Evolutionary conservation across 352 stramenopile genomes (phyloP).

Genomic region (Globisporangium echinulatum): DNA sequence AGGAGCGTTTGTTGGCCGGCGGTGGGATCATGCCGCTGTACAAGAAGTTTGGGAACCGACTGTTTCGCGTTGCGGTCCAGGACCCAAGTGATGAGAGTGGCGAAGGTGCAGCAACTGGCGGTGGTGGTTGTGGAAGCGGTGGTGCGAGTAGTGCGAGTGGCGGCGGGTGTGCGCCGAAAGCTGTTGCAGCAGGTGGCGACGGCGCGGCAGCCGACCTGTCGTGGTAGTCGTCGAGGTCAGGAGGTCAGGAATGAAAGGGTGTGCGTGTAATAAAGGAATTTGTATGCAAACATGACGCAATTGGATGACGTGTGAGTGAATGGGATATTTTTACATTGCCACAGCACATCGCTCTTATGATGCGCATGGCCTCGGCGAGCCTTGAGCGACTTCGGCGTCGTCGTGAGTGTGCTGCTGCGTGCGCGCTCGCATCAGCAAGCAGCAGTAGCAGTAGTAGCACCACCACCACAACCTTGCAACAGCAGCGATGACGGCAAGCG

Average conservation of each 20-base stretch:
- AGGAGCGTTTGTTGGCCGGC: constrained; percentile 72
- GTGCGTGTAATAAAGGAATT: background rate
- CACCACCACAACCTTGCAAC: no score
- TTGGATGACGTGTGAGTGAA: background rate
- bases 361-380: background rate
- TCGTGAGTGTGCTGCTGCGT: no score
- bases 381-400: no score
- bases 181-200: constrained; percentile 25
- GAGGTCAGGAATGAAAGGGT: background rate
- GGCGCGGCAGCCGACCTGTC: constrained; percentile 43
- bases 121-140: constrained; percentile 25
- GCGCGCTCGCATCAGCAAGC: no score
- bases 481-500: background rate
- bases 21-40: constrained; percentile 85
- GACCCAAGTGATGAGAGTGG: constrained; percentile 23
- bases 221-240: constrained; percentile 26
- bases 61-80: constrained; percentile 81
- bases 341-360: background rate
- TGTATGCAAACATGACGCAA: background rate
- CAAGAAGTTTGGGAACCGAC: constrained; percentile 80
- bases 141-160: constrained; percentile 9
- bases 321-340: no score
- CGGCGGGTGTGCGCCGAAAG: constrained; percentile 26
- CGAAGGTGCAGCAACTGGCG: constrained; percentile 16
- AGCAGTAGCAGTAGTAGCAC: no score